A percentile compares a stretch with the other conserved stretches of the same genome.
phyloP scores from a whole-genome alignment of 768 basidiomycete genomes.

The Collybia nuda region DNA sequence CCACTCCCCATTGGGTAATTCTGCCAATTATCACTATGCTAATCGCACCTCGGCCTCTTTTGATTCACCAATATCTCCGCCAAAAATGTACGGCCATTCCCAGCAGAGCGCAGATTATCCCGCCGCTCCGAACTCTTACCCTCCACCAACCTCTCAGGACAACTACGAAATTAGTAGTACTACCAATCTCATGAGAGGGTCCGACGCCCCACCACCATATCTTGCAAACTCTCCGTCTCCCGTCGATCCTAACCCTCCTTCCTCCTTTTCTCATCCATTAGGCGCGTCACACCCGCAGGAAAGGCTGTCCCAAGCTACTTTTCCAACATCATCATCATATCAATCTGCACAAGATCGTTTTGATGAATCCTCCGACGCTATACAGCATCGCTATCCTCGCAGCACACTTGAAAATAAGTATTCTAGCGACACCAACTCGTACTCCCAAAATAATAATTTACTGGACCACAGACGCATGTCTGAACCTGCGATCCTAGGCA shows the following conservation, averaged over 20 bases:
- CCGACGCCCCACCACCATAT: slow-evolving; percentile 23
- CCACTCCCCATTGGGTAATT: slow-evolving; percentile 27
- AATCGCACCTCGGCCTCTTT: slow-evolving; percentile 26
- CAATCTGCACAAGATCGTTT: slow-evolving; percentile 39
- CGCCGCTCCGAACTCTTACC: slow-evolving; percentile 20
- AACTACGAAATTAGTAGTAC: slow-evolving; percentile 26
- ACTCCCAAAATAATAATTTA: slow-evolving; percentile 29
- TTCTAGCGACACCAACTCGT: slow-evolving; percentile 31
- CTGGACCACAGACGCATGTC: slow-evolving; percentile 70
- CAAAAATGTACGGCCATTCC: slow-evolving; percentile 29
- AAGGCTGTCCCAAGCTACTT: slow-evolving; percentile 38
- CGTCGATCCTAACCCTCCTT: slow-evolving; percentile 33
- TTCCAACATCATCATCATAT: slow-evolving; percentile 33
- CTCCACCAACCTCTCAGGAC: slow-evolving; percentile 8
- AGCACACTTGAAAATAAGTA: slow-evolving; percentile 29
- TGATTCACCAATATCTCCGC: slow-evolving; percentile 26
- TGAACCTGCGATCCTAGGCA: slow-evolving; percentile 52
- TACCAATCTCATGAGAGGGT: slow-evolving; percentile 22
- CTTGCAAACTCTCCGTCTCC: slow-evolving; percentile 45
- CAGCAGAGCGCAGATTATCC: slow-evolving; percentile 16
- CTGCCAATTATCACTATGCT: slow-evolving; percentile 30
- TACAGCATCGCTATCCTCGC: slow-evolving; percentile 40
- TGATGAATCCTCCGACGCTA: slow-evolving; percentile 31
- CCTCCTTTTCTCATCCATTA: slow-evolving; percentile 37
- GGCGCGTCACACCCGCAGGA: slow-evolving; percentile 43